phyloP scores from a whole-genome alignment of 768 basidiomycete genomes.

The Ramaria sp. region DNA sequence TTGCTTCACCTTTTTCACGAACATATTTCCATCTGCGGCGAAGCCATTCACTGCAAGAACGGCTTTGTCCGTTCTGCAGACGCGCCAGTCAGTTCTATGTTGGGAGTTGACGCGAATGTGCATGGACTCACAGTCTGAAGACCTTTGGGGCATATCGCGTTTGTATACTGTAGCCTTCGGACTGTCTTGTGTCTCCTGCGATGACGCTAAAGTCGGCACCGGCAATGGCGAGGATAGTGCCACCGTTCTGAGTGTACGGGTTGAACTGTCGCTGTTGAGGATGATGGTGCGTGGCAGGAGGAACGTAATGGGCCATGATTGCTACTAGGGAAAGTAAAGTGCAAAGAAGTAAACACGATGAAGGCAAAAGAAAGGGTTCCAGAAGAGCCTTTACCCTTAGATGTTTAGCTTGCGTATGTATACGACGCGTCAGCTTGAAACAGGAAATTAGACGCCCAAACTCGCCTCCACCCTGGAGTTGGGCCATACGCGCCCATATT shows the following conservation, averaged over 20 bases:
- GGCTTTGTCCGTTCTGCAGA: conserved; percentile 74
- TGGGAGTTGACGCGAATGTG: conserved; percentile 21
- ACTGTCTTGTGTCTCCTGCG: conserved; percentile 94
- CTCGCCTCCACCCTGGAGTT: not conserved
- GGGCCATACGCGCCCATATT: not conserved
- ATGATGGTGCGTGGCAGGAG: conserved; percentile 2
- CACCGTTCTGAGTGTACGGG: conserved; percentile 89
- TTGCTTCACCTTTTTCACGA: conserved; percentile 93
- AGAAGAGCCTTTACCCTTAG: not conserved
- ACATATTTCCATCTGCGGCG: conserved; percentile 94
- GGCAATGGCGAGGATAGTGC: conserved; percentile 92
- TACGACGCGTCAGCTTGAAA: conserved; percentile 10
- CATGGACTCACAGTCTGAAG: conserved; percentile 67
- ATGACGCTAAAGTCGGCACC: conserved; percentile 90
- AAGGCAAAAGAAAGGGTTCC: not conserved
- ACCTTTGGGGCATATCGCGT: conserved; percentile 96
- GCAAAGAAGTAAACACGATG: not conserved
- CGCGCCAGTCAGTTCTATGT: not conserved
- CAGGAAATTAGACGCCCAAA: not conserved
- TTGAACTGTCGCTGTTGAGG: conserved; percentile 61
- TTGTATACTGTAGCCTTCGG: conserved; percentile 96
- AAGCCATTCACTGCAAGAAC: conserved; percentile 96
- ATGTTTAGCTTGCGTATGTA: conserved; percentile 5
- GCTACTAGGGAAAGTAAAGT: not conserved
- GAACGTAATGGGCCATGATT: not conserved